Evolutionary conservation across 2,329 filamentous ascomycete species (phyloP).

Genomic region (Gyromitra esculenta): DNA sequence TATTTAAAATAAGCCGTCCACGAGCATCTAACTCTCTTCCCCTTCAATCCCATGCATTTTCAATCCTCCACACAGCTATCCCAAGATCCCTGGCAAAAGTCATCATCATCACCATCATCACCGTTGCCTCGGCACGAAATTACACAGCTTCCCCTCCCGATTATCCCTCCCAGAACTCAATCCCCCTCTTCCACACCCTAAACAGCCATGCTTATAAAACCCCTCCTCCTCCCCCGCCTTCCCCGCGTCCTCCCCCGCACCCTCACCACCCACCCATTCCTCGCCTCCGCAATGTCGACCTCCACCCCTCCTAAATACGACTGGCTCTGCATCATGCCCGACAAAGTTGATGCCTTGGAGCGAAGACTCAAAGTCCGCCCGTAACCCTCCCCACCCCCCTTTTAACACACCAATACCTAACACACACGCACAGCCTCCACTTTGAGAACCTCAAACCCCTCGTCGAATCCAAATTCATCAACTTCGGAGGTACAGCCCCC

Average conservation of each 20-base stretch:
- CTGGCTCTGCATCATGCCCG: slow-evolving; percentile 66
- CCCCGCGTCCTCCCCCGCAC: background rate
- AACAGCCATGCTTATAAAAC: slow-evolving; percentile 33
- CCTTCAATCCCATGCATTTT: too few species aligned
- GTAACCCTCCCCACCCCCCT: slow-evolving; percentile 55
- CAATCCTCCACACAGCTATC: too few species aligned
- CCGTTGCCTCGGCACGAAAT: too few species aligned
- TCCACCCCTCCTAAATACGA: slow-evolving; percentile 61
- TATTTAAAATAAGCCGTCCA: too few species aligned
- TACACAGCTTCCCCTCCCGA: background rate
- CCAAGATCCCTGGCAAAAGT: too few species aligned
- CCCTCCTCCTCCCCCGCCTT: slow-evolving; percentile 21
- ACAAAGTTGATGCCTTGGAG: slow-evolving; percentile 61
- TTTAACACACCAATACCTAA: background rate
- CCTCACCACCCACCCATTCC: background rate
- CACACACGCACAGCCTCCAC: slow-evolving; percentile 49
- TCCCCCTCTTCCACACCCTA: background rate
- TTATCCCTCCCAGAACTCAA: background rate
- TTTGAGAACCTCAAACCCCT: slow-evolving; percentile 58
- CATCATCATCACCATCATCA: too few species aligned
- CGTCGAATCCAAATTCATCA: slow-evolving; percentile 42
- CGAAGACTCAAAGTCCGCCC: slow-evolving; percentile 62
- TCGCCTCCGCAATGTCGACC: slow-evolving; percentile 43
- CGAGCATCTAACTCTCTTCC: too few species aligned
- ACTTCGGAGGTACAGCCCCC: slow-evolving; percentile 47